These are phyloP conservation scores for Penicillium atrosanguineum DNA, from an alignment of 495 filamentous ascomycete genomes.

Conservation along the genomic window DNA sequence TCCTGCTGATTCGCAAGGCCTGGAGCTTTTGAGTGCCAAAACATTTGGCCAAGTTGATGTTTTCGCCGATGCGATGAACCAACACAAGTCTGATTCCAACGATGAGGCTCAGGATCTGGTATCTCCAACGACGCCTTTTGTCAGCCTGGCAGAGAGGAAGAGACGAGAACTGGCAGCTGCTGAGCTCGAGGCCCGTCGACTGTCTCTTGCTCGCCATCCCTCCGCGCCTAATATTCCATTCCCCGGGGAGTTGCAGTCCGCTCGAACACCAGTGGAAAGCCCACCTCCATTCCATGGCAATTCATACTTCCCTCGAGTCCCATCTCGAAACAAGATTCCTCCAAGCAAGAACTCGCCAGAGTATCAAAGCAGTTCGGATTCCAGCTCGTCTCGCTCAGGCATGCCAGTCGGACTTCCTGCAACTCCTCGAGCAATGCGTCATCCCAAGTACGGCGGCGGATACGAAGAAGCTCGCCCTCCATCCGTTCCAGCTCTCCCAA, in stretches of 20 bases:
- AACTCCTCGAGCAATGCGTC: constrained; percentile 81
- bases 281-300: constrained; percentile 31
- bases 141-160: constrained; percentile 34
- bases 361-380: constrained; percentile 46
- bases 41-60: constrained; percentile 22
- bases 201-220: constrained; percentile 75
- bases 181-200: constrained; percentile 81
- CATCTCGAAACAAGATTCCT: constrained; percentile 31
- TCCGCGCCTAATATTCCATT: constrained; percentile 77
- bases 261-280: constrained; percentile 33
- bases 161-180: constrained; percentile 78
- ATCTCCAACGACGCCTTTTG: constrained; percentile 25
- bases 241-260: constrained; percentile 58
- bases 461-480: constrained; percentile 56
- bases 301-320: constrained; percentile 44
- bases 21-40: constrained; percentile 21
- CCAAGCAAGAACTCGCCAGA: constrained; percentile 46
- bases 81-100: constrained; percentile 17
- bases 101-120: constrained; percentile 19
- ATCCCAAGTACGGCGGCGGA: constrained; percentile 62
- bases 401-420: constrained; percentile 69
- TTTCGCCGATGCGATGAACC: constrained; percentile 15
- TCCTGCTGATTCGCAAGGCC: constrained; percentile 7
- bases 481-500: constrained; percentile 64
- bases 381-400: constrained; percentile 40